phyloP scores from a whole-genome alignment of 208 protist species.

The Wallacemonas sp. region DNA sequence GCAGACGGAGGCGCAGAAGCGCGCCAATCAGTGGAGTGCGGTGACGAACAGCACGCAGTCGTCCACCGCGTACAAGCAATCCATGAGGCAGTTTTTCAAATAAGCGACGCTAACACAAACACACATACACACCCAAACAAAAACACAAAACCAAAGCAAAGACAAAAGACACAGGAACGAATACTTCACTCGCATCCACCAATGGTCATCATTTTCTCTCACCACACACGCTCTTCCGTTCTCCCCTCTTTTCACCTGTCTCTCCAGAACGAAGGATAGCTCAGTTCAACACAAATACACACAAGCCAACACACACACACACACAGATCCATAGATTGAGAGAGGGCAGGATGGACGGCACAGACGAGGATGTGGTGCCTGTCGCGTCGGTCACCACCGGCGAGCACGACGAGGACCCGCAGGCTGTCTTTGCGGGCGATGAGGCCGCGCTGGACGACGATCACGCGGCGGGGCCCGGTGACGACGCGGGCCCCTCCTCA shows the following conservation, averaged over 20 bases:
- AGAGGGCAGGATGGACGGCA: not conserved
- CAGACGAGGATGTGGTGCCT: not conserved
- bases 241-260: no score
- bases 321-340: not conserved
- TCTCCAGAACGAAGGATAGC: no score
- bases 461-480: no score
- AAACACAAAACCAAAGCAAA: not conserved
- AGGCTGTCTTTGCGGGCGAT: not conserved
- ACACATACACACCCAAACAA: not conserved
- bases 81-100: constrained; percentile 75
- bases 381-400: not conserved
- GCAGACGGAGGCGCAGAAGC: constrained; percentile 23
- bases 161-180: not conserved
- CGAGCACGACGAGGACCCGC: no score
- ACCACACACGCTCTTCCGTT: no score
- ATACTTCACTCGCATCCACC: no score
- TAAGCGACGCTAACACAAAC: constrained; percentile 16
- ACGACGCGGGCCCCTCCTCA: no score
- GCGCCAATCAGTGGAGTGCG: constrained; percentile 51
- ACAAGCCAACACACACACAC: not conserved
- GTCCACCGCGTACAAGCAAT: constrained; percentile 49
- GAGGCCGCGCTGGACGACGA: not conserved
- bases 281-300: no score
- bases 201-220: no score
- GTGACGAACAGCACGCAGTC: constrained; percentile 58